Evolutionary conservation across 2,329 filamentous ascomycete genomes (phyloP).

Genomic region (Daldinia sp.): DNA sequence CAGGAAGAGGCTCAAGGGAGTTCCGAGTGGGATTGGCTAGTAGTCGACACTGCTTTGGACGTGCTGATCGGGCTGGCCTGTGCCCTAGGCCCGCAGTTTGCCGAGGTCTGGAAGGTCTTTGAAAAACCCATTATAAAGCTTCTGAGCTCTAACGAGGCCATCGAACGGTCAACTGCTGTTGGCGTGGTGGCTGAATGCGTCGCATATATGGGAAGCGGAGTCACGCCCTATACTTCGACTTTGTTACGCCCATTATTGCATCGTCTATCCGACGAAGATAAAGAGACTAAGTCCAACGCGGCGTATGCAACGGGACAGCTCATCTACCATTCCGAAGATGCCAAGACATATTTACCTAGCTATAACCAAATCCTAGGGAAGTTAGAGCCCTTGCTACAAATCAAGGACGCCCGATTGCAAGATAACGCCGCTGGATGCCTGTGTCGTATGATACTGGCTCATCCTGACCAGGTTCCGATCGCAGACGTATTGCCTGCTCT

Average conservation of each 20-base stretch:
- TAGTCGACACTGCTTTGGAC: conserved; percentile 93
- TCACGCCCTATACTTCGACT: conserved; percentile 81
- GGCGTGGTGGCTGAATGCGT: conserved; percentile 93
- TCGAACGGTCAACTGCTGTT: conserved; percentile 89
- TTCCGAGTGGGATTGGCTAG: conserved; percentile 97
- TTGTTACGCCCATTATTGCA: conserved; percentile 86
- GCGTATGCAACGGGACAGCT: conserved; percentile 91
- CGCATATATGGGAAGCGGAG: conserved; percentile 82
- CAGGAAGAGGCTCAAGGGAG: conserved; percentile 79
- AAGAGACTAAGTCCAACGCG: conserved; percentile 94
- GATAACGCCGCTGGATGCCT: conserved; percentile 96
- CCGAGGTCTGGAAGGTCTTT: conserved; percentile 94
- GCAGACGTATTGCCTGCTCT: conserved; percentile 84
- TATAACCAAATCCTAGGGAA: conserved; percentile 84
- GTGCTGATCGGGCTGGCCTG: conserved; percentile 86
- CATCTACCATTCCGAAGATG: conserved; percentile 81
- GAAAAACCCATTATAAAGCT: conserved; percentile 92
- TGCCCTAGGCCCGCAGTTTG: conserved; percentile 83
- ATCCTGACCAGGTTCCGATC: conserved; percentile 85
- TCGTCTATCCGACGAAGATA: conserved; percentile 88
- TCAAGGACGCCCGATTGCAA: conserved; percentile 82
- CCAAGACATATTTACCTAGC: conserved; percentile 77
- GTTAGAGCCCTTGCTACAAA: conserved; percentile 85
- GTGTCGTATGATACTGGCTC: conserved; percentile 89
- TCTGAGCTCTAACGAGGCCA: conserved; percentile 84